phyloP scores from a whole-genome alignment of 2,329 filamentous ascomycete genomes.

The Neofusicoccum kwambonambiense region DNA sequence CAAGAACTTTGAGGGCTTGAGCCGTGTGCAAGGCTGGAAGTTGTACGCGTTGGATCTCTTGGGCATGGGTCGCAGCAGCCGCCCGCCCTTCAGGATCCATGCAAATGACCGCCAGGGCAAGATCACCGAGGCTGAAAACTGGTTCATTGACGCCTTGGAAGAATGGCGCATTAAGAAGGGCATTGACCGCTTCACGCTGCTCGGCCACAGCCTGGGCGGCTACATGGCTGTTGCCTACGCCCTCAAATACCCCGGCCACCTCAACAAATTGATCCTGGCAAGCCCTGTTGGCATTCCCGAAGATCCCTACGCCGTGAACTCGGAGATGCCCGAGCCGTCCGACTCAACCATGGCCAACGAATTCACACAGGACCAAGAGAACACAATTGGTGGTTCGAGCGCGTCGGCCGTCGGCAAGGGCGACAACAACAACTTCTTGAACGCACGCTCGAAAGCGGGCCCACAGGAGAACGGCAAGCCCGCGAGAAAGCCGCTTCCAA shows the following conservation, averaged over 20 bases:
- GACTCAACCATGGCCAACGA: conserved; percentile 74
- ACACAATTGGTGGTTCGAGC: conserved; percentile 58
- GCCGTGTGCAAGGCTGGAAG: conserved; percentile 76
- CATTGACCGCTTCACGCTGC: conserved; percentile 87
- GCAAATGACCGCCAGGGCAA: conserved; percentile 78
- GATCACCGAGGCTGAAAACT: conserved; percentile 85
- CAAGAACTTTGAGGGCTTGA: conserved; percentile 91
- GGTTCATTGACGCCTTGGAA: conserved; percentile 94
- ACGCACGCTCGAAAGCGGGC: conserved; percentile 44
- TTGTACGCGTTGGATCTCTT: conserved; percentile 93
- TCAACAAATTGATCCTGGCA: conserved; percentile 95
- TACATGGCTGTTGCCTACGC: conserved; percentile 96
- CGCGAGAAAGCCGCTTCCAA: conserved; percentile 53
- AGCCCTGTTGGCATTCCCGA: conserved; percentile 94
- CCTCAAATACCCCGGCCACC: conserved; percentile 87
- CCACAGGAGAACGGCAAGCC: conserved; percentile 29
- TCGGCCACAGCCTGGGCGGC: conserved; percentile 90
- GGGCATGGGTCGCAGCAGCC: conserved; percentile 86
- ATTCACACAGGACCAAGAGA: conserved; percentile 71
- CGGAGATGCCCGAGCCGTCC: conserved; percentile 72
- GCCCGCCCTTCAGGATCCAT: conserved; percentile 80
- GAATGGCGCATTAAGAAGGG: conserved; percentile 90
- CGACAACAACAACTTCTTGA: conserved; percentile 54
- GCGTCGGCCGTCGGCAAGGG: conserved; percentile 41
- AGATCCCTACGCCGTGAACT: conserved; percentile 83